phyloP scores from a whole-genome alignment of 2,329 filamentous ascomycete genomes.

The Pseudocercospora fuligena region DNA sequence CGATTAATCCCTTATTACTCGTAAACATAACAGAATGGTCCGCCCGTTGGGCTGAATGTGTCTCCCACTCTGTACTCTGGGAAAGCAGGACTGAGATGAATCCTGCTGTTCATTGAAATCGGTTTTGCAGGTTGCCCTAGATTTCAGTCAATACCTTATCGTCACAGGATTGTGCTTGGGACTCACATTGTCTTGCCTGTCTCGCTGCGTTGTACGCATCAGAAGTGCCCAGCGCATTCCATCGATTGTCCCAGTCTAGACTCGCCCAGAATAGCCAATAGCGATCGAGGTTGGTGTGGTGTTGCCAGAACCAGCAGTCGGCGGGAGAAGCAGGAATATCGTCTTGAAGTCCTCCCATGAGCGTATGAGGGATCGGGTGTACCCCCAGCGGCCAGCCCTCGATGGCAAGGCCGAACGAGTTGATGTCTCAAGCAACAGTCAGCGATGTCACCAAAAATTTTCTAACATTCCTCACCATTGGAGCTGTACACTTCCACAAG shows the following conservation, averaged over 20 bases:
- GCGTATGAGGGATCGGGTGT: conserved; percentile 17
- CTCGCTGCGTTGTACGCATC: conserved; percentile 10
- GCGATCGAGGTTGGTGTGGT: conserved; percentile 51
- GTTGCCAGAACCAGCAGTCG: conserved; percentile 55
- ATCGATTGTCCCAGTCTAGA: conserved; percentile 31
- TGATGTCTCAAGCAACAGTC: conserved; percentile 6
- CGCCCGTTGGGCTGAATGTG: conserved; percentile 4
- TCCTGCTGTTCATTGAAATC: background rate
- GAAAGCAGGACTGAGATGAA: conserved; percentile 5
- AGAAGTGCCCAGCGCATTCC: background rate
- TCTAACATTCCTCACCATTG: conserved; percentile 1
- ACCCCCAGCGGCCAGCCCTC: conserved; percentile 18
- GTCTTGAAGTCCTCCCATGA: conserved; percentile 50
- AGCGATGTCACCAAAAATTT: background rate
- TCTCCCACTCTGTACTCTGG: conserved; percentile 8
- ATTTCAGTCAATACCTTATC: background rate
- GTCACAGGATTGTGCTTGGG: background rate
- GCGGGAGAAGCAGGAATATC: conserved; percentile 51
- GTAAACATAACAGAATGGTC: conserved; percentile 17
- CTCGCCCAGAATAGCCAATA: conserved; percentile 57
- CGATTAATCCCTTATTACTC: conserved; percentile 3
- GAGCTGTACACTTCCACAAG: conserved; percentile 7
- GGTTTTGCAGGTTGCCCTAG: conserved; percentile 12
- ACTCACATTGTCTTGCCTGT: conserved; percentile 7
- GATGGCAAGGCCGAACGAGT: conserved; percentile 16